phyloP scores from a whole-genome alignment of 495 filamentous ascomycete genomes.

The Penicillium longicatenatum region DNA sequence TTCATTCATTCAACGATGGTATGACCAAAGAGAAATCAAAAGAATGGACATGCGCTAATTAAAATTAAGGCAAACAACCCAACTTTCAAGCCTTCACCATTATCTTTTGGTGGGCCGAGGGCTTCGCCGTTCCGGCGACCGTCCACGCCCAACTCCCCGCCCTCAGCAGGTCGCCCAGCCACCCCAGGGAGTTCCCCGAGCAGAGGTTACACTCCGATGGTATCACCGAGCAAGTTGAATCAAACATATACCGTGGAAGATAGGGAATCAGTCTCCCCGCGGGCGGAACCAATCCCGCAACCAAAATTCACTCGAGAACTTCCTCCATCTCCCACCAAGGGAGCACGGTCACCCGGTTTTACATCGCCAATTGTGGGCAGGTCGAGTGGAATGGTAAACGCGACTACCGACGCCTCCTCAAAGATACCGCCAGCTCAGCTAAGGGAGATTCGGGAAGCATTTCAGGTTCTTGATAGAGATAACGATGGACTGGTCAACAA shows the following conservation, averaged over 20 bases:
- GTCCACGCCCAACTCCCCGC: conserved; percentile 49
- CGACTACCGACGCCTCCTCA: conserved; percentile 55
- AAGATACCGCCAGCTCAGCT: conserved; percentile 68
- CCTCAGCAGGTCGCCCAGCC: conserved; percentile 39
- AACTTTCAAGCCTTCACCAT: conserved; percentile 70
- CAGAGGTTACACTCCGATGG: conserved; percentile 44
- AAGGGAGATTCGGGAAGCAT: conserved; percentile 77
- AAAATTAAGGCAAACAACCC: conserved; percentile 40
- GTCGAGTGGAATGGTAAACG: conserved; percentile 20
- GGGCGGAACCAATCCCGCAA: conserved; percentile 37
- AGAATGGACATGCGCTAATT: background rate
- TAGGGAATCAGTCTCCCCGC: conserved; percentile 29
- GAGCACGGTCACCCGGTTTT: conserved; percentile 31
- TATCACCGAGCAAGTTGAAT: conserved; percentile 51
- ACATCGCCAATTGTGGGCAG: conserved; percentile 34
- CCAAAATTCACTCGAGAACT: conserved; percentile 44
- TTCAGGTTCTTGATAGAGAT: conserved; percentile 82
- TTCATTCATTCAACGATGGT: conserved; percentile 27
- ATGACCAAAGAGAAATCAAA: conserved; percentile 9
- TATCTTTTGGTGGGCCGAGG: conserved; percentile 68
- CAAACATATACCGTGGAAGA: conserved; percentile 51
- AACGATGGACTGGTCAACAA: conserved; percentile 74
- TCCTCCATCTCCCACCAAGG: conserved; percentile 48
- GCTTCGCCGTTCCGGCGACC: conserved; percentile 76
- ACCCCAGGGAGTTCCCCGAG: conserved; percentile 50